These are phyloP conservation scores for Triticum turgidum DNA, from an alignment of 176 grass and related monocot species.

Conservation along the genomic window DNA sequence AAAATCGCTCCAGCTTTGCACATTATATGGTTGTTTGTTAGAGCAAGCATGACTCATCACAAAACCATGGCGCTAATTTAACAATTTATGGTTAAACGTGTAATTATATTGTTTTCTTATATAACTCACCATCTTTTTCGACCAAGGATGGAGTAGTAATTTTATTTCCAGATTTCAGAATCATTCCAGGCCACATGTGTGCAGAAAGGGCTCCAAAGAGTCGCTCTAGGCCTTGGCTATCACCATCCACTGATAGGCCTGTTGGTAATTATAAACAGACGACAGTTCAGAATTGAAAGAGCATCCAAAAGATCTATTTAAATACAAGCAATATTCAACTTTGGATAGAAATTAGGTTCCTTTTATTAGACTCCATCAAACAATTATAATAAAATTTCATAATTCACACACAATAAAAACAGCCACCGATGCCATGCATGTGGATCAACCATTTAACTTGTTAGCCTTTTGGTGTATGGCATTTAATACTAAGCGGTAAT, in stretches of 20 bases:
- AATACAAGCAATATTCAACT: background rate
- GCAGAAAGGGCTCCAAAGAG: constrained; percentile 85
- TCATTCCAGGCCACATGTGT: constrained; percentile 99
- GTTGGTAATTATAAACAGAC: constrained; percentile 16
- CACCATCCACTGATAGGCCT: constrained; percentile 92
- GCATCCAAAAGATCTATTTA: background rate
- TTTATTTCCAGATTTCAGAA: constrained; percentile 87
- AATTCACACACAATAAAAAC: background rate
- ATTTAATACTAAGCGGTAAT: background rate
- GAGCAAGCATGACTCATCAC: background rate
- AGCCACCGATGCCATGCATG: background rate
- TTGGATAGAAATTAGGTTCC: background rate
- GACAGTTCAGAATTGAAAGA: background rate
- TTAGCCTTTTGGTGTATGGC: background rate
- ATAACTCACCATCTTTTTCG: constrained; percentile 73
- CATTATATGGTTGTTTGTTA: constrained; percentile 13
- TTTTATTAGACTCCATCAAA: constrained; percentile 7
- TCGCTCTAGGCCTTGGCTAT: constrained; percentile 93
- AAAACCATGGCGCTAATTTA: background rate
- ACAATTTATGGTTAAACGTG: background rate
- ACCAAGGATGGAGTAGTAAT: constrained; percentile 61
- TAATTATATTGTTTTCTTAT: background rate
- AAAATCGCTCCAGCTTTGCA: constrained; percentile 6
- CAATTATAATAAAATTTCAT: background rate
- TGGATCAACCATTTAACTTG: background rate